phyloP scores from a whole-genome alignment of 139 green algal genomes.

The Edaphochlamys debaryana region DNA sequence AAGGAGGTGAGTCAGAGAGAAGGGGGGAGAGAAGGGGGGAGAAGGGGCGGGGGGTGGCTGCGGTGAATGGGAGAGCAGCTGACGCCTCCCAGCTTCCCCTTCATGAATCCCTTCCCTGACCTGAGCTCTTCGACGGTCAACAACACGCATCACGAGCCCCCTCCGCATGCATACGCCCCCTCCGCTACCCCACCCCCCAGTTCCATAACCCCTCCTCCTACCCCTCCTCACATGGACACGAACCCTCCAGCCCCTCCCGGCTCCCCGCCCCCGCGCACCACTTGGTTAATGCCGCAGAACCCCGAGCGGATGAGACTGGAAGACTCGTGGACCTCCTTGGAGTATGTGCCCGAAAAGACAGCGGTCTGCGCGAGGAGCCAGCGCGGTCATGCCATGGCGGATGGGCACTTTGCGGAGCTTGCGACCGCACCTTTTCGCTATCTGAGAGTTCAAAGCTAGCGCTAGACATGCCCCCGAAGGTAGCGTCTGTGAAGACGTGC shows the following conservation, averaged over 20 bases:
- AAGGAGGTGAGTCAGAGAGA: background rate
- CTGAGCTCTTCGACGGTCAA: too few species aligned
- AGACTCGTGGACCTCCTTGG: constrained; percentile 30
- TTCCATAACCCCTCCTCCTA: too few species aligned
- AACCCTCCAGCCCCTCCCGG: too few species aligned
- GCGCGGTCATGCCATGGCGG: too few species aligned
- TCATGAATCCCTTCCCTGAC: too few species aligned
- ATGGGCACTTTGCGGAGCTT: too few species aligned
- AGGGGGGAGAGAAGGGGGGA: background rate
- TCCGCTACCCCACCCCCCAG: too few species aligned
- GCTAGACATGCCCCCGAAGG: constrained; percentile 46
- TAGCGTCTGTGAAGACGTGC: constrained; percentile 47
- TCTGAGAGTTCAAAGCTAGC: constrained; percentile 28
- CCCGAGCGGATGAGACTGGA: constrained; percentile 43
- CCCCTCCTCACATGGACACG: too few species aligned
- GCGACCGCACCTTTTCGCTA: constrained; percentile 3
- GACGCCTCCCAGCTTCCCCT: too few species aligned
- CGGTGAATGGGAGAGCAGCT: too few species aligned
- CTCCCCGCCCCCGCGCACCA: constrained; percentile 31
- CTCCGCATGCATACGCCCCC: too few species aligned
- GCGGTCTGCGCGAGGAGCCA: constrained; percentile 27
- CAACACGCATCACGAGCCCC: too few species aligned
- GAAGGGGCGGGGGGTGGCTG: background rate
- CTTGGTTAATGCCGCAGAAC: constrained; percentile 50
- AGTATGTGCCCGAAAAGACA: constrained; percentile 43